A percentile compares a stretch with the other conserved stretches of the same genome.
phyloP scores from a whole-genome alignment of 78 protist genomes.

The Protostelium mycophagum region DNA sequence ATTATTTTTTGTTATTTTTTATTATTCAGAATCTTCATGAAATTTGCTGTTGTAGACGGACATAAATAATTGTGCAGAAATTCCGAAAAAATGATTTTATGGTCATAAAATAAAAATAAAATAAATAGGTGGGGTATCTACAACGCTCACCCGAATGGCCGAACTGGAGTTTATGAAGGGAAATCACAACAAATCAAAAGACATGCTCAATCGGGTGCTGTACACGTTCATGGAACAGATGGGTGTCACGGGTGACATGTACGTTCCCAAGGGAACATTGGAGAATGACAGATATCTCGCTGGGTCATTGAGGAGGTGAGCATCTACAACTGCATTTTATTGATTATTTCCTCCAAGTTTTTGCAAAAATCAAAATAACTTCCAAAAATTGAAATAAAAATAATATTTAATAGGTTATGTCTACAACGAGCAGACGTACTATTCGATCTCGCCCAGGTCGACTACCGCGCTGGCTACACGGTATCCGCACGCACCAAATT shows the following conservation, averaged over 20 bases:
- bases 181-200: background rate
- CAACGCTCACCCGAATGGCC: background rate
- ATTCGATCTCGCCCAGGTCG: background rate
- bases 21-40: too few species aligned
- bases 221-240: background rate
- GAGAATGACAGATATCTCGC: background rate
- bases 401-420: background rate
- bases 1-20: too few species aligned
- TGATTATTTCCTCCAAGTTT: too few species aligned
- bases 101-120: too few species aligned
- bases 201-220: background rate
- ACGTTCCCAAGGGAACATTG: background rate
- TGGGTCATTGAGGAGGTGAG: background rate
- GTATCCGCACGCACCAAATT: background rate
- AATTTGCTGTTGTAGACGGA: too few species aligned
- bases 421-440: background rate
- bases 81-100: too few species aligned
- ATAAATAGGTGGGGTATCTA: background rate
- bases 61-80: too few species aligned
- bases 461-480: background rate
- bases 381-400: background rate
- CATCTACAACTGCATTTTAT: background rate
- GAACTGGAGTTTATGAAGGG: background rate
- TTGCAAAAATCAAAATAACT: too few species aligned
- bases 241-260: background rate